These are phyloP conservation scores for Hypholoma sublateritium DNA, from an alignment of 768 basidiomycete genomes.

Conservation along the genomic window DNA sequence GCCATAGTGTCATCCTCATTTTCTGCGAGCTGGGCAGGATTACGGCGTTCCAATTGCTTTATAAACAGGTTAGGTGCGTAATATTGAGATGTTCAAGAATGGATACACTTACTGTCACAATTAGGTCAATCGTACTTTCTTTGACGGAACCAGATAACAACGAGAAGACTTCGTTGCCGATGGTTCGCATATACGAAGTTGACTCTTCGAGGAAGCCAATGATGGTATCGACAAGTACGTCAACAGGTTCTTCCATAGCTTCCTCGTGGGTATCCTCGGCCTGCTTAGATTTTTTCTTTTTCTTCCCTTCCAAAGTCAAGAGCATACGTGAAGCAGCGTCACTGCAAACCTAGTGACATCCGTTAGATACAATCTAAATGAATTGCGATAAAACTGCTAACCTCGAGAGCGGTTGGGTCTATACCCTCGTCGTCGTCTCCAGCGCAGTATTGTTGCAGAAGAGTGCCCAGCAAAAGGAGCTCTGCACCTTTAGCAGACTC, in stretches of 20 bases:
- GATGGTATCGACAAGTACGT: constrained; percentile 84
- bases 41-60: constrained; percentile 82
- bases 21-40: constrained; percentile 53
- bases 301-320: constrained; percentile 39
- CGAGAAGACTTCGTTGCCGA: constrained; percentile 80
- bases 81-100: not conserved
- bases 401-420: constrained; percentile 63
- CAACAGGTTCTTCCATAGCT: constrained; percentile 56
- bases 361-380: not conserved
- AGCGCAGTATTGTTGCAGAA: constrained; percentile 73
- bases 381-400: constrained; percentile 24
- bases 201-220: constrained; percentile 88
- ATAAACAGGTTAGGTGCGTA: not conserved
- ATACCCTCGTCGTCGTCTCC: constrained; percentile 47
- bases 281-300: constrained; percentile 35
- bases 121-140: constrained; percentile 73
- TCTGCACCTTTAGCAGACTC: constrained; percentile 70
- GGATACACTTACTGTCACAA: constrained; percentile 65
- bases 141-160: constrained; percentile 66
- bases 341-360: constrained; percentile 50
- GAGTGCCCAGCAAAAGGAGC: constrained; percentile 65
- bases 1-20: constrained; percentile 46
- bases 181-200: constrained; percentile 73
- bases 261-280: constrained; percentile 34
- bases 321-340: constrained; percentile 58